Evolutionary conservation across 345 rosid species (phyloP).

Genomic region (rapeseed (Brassica napus)): DNA sequence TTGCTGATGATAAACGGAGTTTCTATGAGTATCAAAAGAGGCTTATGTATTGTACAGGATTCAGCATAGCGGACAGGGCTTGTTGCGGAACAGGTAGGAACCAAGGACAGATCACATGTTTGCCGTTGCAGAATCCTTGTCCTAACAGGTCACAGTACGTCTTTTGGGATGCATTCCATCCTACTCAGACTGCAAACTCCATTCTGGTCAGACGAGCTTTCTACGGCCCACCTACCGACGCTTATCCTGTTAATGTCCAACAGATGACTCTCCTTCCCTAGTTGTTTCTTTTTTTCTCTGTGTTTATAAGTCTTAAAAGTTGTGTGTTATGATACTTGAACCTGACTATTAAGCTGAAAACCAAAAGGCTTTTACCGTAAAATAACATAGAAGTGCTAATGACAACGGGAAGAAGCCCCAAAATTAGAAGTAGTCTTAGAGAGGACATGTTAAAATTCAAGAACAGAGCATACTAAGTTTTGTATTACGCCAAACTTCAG

Average conservation of each 20-base stretch:
- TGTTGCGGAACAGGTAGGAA: conserved; percentile 82
- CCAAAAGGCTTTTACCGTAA: conserved; percentile 14
- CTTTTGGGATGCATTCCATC: conserved; percentile 97
- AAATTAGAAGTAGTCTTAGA: conserved; percentile 1
- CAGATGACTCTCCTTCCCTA: conserved; percentile 57
- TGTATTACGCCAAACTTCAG: conserved; percentile 6
- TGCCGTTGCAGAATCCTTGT: conserved; percentile 65
- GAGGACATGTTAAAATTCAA: conserved; percentile 15
- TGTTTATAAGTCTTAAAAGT: conserved; percentile 7
- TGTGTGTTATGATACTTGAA: conserved; percentile 22
- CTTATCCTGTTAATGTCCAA: conserved; percentile 74
- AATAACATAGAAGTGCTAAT: conserved; percentile 15
- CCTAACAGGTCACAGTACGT: conserved; percentile 49
- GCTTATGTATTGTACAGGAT: conserved; percentile 51
- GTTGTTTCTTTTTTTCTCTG: neutral
- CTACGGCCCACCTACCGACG: conserved; percentile 58
- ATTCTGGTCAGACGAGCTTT: conserved; percentile 64
- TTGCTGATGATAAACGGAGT: neutral
- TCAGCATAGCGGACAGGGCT: conserved; percentile 61
- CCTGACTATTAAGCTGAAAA: conserved; percentile 12
- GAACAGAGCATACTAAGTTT: conserved; percentile 25
- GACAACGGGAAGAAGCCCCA: conserved; percentile 19
- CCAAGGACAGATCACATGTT: conserved; percentile 72
- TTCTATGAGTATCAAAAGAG: neutral
- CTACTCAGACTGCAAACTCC: conserved; percentile 67